phyloP scores from a whole-genome alignment of 75 land plant species.

The Pinus tabuliformis region DNA sequence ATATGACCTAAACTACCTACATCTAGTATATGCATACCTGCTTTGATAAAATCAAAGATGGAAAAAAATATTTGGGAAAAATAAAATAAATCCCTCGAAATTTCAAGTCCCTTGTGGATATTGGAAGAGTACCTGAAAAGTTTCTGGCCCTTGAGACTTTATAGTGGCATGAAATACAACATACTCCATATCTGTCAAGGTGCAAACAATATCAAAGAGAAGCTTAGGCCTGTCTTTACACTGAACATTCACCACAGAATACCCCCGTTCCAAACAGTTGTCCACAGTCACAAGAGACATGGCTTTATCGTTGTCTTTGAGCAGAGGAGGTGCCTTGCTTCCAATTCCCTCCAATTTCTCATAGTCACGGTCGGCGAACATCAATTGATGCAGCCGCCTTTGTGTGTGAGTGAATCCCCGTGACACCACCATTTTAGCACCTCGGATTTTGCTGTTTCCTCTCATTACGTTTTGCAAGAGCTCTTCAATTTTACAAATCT shows the following conservation, averaged over 20 bases:
- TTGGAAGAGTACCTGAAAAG: conserved; percentile 45
- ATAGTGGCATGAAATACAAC: conserved; percentile 87
- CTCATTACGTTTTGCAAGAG: conserved; percentile 57
- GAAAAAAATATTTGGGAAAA: no score
- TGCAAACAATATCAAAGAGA: conserved; percentile 93
- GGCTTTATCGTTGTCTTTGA: not conserved
- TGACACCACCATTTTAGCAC: conserved; percentile 46
- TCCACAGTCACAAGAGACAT: conserved; percentile 55
- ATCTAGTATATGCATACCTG: no score
- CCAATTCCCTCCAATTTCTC: not conserved
- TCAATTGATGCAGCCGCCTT: conserved; percentile 71
- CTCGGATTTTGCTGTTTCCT: conserved; percentile 36
- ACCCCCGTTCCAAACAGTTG: conserved; percentile 62
- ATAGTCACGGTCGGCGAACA: conserved; percentile 70
- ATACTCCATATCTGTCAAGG: conserved; percentile 96
- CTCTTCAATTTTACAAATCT: conserved; percentile 43
- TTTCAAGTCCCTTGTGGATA: not conserved
- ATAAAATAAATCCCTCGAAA: no score
- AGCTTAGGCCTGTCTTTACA: conserved; percentile 86
- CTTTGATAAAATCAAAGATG: no score
- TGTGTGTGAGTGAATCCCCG: conserved; percentile 52
- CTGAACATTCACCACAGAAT: conserved; percentile 77
- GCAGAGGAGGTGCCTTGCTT: no score
- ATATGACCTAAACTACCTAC: no score
- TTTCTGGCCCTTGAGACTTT: conserved; percentile 41